Conservation (phyloP, 2,329 filamentous ascomycete species). For the Sporothrix pallida region DNA sequence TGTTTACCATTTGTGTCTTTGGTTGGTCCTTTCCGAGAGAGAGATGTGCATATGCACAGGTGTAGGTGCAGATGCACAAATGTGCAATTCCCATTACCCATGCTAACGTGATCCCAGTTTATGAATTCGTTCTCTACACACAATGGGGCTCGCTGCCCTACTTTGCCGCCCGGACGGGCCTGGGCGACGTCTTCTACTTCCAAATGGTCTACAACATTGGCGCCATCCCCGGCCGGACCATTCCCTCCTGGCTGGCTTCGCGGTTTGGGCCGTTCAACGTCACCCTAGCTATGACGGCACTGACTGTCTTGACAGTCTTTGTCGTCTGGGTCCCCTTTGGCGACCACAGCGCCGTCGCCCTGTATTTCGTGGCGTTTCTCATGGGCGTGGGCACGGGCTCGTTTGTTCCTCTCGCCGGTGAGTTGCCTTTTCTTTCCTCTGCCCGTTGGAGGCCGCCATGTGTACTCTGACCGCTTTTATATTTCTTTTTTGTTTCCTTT, state of each 20-base stretch:
- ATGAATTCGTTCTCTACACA: conserved; percentile 44
- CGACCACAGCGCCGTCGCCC: conserved; percentile 34
- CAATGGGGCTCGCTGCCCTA: conserved; percentile 44
- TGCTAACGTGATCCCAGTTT: conserved; percentile 38
- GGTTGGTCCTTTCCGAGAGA: conserved; percentile 37
- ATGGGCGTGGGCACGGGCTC: conserved; percentile 44
- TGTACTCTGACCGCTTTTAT: conserved; percentile 7
- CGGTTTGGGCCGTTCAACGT: conserved; percentile 41
- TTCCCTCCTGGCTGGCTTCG: conserved; percentile 41
- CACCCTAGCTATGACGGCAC: conserved; percentile 40
- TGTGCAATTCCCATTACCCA: background rate
- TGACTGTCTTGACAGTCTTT: conserved; percentile 40
- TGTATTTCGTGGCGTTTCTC: conserved; percentile 41
- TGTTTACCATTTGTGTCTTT: conserved; percentile 42
- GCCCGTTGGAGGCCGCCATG: background rate
- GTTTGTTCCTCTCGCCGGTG: conserved; percentile 42
- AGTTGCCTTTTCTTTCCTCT: background rate
- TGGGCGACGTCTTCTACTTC: conserved; percentile 42
- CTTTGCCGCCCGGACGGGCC: conserved; percentile 40
- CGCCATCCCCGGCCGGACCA: conserved; percentile 41
- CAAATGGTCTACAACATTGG: conserved; percentile 45
- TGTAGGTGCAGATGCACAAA: background rate
- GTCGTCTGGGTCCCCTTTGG: conserved; percentile 43
- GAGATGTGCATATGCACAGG: background rate
- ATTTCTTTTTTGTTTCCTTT: background rate